Evolutionary conservation across 1,284 basidiomycete species (phyloP), one percentile per base, ranked within the genome.

Genomic region (Austroboletus novae-zelandiae): DNA sequence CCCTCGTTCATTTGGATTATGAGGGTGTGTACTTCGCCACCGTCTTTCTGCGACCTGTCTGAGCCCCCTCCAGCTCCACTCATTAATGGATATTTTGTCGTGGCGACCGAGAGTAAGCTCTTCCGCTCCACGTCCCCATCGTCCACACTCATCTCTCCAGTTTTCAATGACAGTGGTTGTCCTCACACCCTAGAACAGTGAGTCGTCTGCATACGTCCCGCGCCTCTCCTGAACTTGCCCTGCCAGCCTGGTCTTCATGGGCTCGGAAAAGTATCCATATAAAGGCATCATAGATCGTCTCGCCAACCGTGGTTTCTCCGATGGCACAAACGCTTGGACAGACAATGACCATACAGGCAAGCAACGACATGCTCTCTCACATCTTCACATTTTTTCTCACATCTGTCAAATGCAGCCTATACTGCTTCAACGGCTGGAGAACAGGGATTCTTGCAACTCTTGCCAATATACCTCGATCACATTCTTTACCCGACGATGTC

Each of bases 401-500:
- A 2, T 45, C 10, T 8, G 30, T 11, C 23, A 30, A 17, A 18
- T 9, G 2, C 27, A 67, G 93, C 92, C 9, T 99, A 98, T 70
- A 99, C 96, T 1, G 88, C 97, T 56, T 91, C 91, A n/a, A 99
- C 96, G 3, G 97, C 97, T 15, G 97, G 97, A 52, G 87, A 89
- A 53, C 91, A 97, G 64, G 97, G 97, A 9, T 98, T 99, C 68
- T 75, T 99, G 37, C 90, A 95, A 61, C 82, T 99, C 54, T 76
- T 99, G 18, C 96, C 96, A 4, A 88, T 99, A 57, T 99, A 94
- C 67, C 78, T 99, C 37, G 97, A 99, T 70, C 97, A 99, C 68
- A 92, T 99, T 56, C 81, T 99, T 44, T 96, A 97, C 70, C 95
- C 97, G 5, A 98, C 95, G 0, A 84, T 99, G 54, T 95, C 93